phyloP scores from a whole-genome alignment of 169 alveolate species.

The Theileria parva region DNA sequence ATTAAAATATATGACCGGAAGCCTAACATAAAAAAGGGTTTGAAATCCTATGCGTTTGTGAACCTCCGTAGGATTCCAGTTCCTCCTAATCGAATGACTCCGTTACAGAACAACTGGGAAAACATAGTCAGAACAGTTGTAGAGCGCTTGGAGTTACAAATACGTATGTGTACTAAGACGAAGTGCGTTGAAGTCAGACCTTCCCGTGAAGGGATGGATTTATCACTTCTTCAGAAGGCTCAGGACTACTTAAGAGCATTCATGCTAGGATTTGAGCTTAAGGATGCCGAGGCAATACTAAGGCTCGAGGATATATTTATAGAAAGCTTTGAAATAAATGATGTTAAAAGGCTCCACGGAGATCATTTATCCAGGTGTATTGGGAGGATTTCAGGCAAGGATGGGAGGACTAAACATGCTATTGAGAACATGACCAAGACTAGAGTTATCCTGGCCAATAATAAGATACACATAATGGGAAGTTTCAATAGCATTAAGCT shows the following conservation, averaged over 20 bases:
- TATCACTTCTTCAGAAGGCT: constrained; percentile 87
- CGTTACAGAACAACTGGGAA: constrained; percentile 66
- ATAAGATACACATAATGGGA: constrained; percentile 81
- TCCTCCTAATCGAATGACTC: constrained; percentile 67
- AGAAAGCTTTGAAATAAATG: constrained; percentile 96
- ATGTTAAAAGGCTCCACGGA: constrained; percentile 96
- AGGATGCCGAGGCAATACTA: constrained; percentile 98
- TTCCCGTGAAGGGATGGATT: constrained; percentile 63
- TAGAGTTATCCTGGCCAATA: constrained; percentile 90
- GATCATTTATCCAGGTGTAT: constrained; percentile 98
- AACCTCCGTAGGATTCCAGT: constrained; percentile 57
- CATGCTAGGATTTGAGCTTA: constrained; percentile 97
- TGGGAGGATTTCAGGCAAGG: constrained; percentile 98
- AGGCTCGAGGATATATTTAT: constrained; percentile 96
- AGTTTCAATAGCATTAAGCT: constrained; percentile 92
- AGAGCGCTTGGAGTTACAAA: constrained; percentile 67
- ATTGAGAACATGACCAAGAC: constrained; percentile 99
- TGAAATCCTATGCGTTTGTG: constrained; percentile 42
- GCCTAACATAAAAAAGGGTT: constrained; percentile 8
- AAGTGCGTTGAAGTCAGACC: constrained; percentile 67
- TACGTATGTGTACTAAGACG: constrained; percentile 68
- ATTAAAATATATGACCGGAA: constrained; percentile 28
- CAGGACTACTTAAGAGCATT: constrained; percentile 96
- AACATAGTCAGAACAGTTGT: constrained; percentile 62
- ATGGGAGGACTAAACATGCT: constrained; percentile 98